phyloP scores from a whole-genome alignment of 202 grass and related monocot species.

The Schoenoplectus triqueter region DNA sequence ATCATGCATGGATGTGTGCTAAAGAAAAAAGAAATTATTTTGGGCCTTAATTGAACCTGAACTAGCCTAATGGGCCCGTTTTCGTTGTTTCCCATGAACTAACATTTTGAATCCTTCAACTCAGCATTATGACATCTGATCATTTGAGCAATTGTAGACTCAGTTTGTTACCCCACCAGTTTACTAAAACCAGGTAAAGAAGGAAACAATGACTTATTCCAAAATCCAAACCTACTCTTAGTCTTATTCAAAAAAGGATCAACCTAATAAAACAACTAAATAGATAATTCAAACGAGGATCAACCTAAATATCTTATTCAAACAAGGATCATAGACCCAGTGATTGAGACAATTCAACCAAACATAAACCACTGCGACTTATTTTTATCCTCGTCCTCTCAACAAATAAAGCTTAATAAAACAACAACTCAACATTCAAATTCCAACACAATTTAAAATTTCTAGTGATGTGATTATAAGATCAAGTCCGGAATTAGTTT shows the following conservation, averaged over 20 bases:
- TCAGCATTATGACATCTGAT: neutral
- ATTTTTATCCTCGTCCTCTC: neutral
- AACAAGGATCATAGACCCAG: slow-evolving; percentile 1
- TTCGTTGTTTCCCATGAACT: neutral
- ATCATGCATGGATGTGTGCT: too few species aligned
- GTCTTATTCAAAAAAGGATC: slow-evolving; percentile 7
- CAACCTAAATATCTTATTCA: neutral
- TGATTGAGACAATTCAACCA: neutral
- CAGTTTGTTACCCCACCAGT: neutral
- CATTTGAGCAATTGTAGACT: neutral
- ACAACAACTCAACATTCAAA: neutral
- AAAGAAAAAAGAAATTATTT: neutral
- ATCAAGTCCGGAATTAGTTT: slow-evolving; percentile 29
- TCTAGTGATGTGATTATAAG: neutral
- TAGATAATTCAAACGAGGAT: slow-evolving; percentile 9
- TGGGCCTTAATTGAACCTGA: slow-evolving; percentile 24
- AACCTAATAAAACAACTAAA: neutral
- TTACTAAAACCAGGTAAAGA: neutral
- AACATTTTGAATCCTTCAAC: slow-evolving; percentile 22
- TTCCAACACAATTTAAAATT: neutral
- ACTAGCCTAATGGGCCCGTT: neutral
- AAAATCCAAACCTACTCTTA: neutral
- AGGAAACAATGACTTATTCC: neutral
- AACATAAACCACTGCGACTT: slow-evolving; percentile 7
- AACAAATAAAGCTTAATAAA: slow-evolving; percentile 8